Evolutionary conservation across 495 filamentous ascomycete species (phyloP).

Genomic region (Trypethelium eluteriae): DNA sequence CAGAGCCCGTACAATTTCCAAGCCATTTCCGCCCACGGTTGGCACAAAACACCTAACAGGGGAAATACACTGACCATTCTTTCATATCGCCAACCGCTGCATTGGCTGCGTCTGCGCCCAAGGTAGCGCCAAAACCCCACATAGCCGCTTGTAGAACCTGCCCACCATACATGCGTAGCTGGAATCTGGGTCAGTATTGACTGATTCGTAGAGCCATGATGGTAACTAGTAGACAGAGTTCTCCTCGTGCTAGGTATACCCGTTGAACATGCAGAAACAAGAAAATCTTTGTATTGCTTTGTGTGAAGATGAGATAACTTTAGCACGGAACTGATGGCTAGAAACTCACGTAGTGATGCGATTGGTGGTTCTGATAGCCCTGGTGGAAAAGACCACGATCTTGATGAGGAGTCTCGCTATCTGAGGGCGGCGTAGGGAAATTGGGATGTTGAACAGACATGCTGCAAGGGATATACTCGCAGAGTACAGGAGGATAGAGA

Average conservation of each 20-base stretch:
- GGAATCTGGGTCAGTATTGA: neutral
- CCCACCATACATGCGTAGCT: constrained; percentile 18
- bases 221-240: neutral
- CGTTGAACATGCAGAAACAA: neutral
- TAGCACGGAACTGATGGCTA: neutral
- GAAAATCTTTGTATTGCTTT: neutral
- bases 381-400: constrained; percentile 19
- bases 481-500: neutral
- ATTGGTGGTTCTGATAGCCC: constrained; percentile 16
- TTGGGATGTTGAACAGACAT: constrained; percentile 18
- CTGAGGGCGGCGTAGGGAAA: constrained; percentile 16
- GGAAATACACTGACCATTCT: constrained; percentile 12
- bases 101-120: constrained; percentile 19
- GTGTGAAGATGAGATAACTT: neutral
- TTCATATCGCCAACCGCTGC: constrained; percentile 17
- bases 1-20: neutral
- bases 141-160: constrained; percentile 17
- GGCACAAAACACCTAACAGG: too few species aligned
- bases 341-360: constrained; percentile 15
- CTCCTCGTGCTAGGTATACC: too few species aligned
- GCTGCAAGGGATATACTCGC: neutral
- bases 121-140: constrained; percentile 17
- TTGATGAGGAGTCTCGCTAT: constrained; percentile 18
- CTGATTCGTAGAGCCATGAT: neutral
- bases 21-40: too few species aligned